phyloP scores from a whole-genome alignment of 2,329 filamentous ascomycete species.

The Epichloe aotearoae region DNA sequence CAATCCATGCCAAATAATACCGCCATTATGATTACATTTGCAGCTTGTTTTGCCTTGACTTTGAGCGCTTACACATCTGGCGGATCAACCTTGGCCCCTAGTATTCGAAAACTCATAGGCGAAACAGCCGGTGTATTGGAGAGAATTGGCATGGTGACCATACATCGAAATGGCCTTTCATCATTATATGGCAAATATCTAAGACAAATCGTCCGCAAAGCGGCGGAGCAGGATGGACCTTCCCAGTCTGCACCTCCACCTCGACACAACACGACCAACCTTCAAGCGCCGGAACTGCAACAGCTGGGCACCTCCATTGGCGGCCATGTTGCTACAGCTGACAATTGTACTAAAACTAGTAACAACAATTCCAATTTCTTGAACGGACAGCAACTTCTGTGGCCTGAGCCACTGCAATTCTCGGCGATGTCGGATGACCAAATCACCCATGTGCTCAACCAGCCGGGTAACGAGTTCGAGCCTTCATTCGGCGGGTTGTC shows the following conservation, averaged over 20 bases:
- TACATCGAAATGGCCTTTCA: slow-evolving; percentile 54
- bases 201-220: slow-evolving; percentile 29
- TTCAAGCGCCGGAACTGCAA: slow-evolving; percentile 6
- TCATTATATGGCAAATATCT: slow-evolving; percentile 33
- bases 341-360: slow-evolving; percentile 6
- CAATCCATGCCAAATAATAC: slow-evolving; percentile 71
- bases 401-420: slow-evolving; percentile 44
- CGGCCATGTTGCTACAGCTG: neutral
- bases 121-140: slow-evolving; percentile 57
- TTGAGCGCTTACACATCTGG: slow-evolving; percentile 46
- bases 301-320: slow-evolving; percentile 9
- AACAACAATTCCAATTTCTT: slow-evolving; percentile 11
- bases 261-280: neutral
- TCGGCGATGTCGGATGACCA: slow-evolving; percentile 59
- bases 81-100: slow-evolving; percentile 45
- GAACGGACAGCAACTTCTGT: slow-evolving; percentile 20
- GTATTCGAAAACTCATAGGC: slow-evolving; percentile 50
- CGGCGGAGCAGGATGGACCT: slow-evolving; percentile 7
- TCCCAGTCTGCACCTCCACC: slow-evolving; percentile 2
- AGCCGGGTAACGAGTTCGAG: slow-evolving; percentile 46
- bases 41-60: slow-evolving; percentile 54
- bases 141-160: slow-evolving; percentile 51
- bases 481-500: slow-evolving; percentile 40
- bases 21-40: slow-evolving; percentile 66
- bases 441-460: slow-evolving; percentile 51